phyloP scores from a whole-genome alignment of 805 yeast species.

The Wickerhamiella parazyma region DNA sequence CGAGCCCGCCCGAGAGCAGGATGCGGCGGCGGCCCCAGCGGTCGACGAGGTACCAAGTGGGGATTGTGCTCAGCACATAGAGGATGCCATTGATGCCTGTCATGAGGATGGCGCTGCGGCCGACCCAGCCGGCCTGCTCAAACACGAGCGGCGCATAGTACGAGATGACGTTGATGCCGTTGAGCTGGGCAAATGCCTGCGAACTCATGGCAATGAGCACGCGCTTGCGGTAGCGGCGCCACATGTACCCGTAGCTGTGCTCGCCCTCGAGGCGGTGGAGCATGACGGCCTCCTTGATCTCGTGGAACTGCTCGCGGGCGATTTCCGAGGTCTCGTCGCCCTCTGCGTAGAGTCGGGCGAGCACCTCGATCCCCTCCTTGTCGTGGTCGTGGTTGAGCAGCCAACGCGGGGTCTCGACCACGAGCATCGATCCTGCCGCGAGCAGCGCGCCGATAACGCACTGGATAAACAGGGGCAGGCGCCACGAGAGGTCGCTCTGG shows the following conservation, averaged over 20 bases:
- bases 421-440: slow-evolving; percentile 58
- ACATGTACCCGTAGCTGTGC: slow-evolving; percentile 57
- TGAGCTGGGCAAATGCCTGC: slow-evolving; percentile 83
- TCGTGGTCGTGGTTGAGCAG: slow-evolving; percentile 64
- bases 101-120: slow-evolving; percentile 77
- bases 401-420: slow-evolving; percentile 89
- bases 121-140: slow-evolving; percentile 91
- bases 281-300: slow-evolving; percentile 69
- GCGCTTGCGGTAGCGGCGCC: slow-evolving; percentile 59
- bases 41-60: slow-evolving; percentile 87
- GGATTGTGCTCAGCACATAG: slow-evolving; percentile 54
- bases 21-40: slow-evolving; percentile 87
- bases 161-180: slow-evolving; percentile 85
- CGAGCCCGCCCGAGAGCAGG: slow-evolving; percentile 58
- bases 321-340: slow-evolving; percentile 51
- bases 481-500: slow-evolving; percentile 53
- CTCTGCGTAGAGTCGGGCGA: slow-evolving; percentile 61
- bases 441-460: slow-evolving; percentile 57
- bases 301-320: slow-evolving; percentile 62
- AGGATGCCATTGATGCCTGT: slow-evolving; percentile 65
- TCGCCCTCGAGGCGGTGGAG: slow-evolving; percentile 73
- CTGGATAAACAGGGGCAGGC: slow-evolving; percentile 65
- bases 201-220: slow-evolving; percentile 81
- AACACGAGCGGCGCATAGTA: slow-evolving; percentile 90
- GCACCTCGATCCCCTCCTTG: slow-evolving; percentile 70